phyloP scores from a whole-genome alignment of 345 rosid genomes.

The Stellera chamaejasme region DNA sequence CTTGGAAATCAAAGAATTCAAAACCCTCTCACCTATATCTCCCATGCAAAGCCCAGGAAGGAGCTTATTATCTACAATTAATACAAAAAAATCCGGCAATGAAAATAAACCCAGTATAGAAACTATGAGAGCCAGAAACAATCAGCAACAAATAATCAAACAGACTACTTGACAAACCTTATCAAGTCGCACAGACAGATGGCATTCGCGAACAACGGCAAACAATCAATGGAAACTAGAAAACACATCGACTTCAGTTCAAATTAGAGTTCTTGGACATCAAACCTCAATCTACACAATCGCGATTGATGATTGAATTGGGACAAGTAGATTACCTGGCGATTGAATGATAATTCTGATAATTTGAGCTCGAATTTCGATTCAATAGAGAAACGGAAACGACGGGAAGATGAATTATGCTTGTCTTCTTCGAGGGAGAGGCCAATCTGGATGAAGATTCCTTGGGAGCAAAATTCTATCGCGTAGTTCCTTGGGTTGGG shows the following conservation, averaged over 20 bases:
- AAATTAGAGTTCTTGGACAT: neutral
- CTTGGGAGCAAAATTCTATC: too few species aligned
- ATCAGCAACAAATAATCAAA: neutral
- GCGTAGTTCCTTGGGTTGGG: too few species aligned
- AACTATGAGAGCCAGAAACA: neutral
- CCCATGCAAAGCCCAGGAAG: constrained; percentile 27
- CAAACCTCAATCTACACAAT: too few species aligned
- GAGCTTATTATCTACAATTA: constrained; percentile 4
- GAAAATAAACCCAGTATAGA: neutral
- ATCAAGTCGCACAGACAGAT: neutral
- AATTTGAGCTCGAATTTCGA: too few species aligned
- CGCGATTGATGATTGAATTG: too few species aligned
- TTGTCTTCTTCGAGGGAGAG: too few species aligned
- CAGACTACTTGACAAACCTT: neutral
- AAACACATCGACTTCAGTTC: neutral
- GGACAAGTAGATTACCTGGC: too few species aligned
- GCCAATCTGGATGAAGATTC: too few species aligned
- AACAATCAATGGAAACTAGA: neutral
- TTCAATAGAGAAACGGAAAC: too few species aligned
- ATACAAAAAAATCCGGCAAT: constrained; percentile 1
- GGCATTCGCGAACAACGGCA: neutral
- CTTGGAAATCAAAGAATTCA: constrained; percentile 25
- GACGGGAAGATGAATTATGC: too few species aligned
- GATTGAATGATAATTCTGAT: too few species aligned
- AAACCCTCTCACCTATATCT: constrained; percentile 24